Base-by-base conservation (phyloP, 2,329 filamentous ascomycete genomes). In the Aspergillus carbonarius region DNA sequence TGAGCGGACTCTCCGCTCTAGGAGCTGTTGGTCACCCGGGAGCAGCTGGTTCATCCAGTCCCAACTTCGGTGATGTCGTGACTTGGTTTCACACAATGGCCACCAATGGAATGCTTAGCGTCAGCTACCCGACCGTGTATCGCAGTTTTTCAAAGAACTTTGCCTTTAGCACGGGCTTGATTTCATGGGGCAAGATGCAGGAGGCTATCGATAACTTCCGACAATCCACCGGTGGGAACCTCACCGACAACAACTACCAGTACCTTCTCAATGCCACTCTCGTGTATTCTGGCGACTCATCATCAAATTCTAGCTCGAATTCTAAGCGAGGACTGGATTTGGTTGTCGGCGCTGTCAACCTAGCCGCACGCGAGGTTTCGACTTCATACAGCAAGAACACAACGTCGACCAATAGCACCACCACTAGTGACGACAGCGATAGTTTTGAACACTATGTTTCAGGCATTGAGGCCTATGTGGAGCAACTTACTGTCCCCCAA, bases 91-190 rank as follows among this genome's bases (percentile, higher is more conserved):
- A 98, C 76, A 88, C 89, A 51, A 90, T 98, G 82, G 92, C 95
- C 27, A 89, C 95, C 81, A 97, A 95, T 75, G 93, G 95, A 64
- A 98, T 98, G 95, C 83, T 96, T 73, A 96, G 91, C 60, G 93
- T 96, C 68, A 85, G 88, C 68, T 92, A 96, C 66, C 95, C 95
- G 4, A 81, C 86, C 35, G 87, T 98, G 37, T 98, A 98, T 79
- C 86, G 88, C 66, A 93, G 88, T 73, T 99, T 96, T 76, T 81
- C 89, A 62, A 91, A 91, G 78, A 98, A 98, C 78, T 98, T 99
- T 74, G 93, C 83, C 48, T 98, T 97, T 81, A 93, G 91, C 63
- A 89, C 88, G 27, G 92, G 92, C 52, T 78, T 98, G 58, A 82
- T 98, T 57, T 85, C 90, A 6, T 97, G 92, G 92, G 84, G 82